A percentile compares a stretch with the other conserved stretches of the same genome.
Evolutionary conservation across 2,329 filamentous ascomycete species (phyloP).

Genomic region (Cladorrhinum sp.): DNA sequence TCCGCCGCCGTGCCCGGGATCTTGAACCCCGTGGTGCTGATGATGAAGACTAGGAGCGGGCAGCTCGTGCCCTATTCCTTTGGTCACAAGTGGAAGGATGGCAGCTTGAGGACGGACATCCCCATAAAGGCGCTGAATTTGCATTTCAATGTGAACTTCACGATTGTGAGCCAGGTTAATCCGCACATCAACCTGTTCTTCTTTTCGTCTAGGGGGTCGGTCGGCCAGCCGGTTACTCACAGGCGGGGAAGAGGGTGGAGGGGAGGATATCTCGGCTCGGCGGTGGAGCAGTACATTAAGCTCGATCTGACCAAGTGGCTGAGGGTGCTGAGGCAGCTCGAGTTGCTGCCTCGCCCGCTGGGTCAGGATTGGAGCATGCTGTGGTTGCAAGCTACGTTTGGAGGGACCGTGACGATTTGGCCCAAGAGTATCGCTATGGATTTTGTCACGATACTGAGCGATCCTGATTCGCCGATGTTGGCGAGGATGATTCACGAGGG

Average conservation of each 20-base stretch:
- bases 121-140: conserved; percentile 90
- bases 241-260: conserved; percentile 92
- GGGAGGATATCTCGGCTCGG: conserved; percentile 88
- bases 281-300: conserved; percentile 91
- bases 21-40: conserved; percentile 88
- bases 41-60: conserved; percentile 79
- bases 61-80: conserved; percentile 87
- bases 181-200: conserved; percentile 99
- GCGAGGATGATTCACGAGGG: conserved; percentile 88
- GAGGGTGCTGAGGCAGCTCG: conserved; percentile 86
- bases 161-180: conserved; percentile 84
- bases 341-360: conserved; percentile 82
- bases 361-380: conserved; percentile 97
- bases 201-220: conserved; percentile 88
- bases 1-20: conserved; percentile 96
- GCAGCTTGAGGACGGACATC: conserved; percentile 89
- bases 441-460: conserved; percentile 80
- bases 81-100: conserved; percentile 99
- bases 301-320: conserved; percentile 97
- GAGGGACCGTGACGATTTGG: conserved; percentile 95
- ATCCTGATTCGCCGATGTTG: conserved; percentile 71
- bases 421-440: conserved; percentile 76
- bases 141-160: conserved; percentile 98
- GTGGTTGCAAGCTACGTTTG: conserved; percentile 85
- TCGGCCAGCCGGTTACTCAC: conserved; percentile 91